A percentile compares a stretch with the other conserved stretches of the same genome.
Conservation (phyloP, 768 basidiomycete genomes). For the Calocybe indica region DNA sequence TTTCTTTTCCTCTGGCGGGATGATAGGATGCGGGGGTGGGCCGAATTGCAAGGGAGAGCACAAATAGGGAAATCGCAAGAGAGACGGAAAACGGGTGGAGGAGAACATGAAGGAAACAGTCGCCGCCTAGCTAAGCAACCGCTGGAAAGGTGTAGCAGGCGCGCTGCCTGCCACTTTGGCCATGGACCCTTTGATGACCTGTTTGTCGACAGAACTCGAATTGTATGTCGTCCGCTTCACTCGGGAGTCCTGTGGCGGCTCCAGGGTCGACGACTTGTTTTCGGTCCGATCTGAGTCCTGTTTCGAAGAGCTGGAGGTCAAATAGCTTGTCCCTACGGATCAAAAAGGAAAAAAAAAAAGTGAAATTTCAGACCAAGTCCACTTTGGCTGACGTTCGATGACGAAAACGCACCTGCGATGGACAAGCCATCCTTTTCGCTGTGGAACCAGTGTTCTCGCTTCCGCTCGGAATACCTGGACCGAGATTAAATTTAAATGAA, state of each 20-base stretch:
- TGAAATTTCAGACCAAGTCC: slow-evolving; percentile 33
- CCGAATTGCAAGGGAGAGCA: too few relatives aligned
- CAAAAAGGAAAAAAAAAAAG: too few relatives aligned
- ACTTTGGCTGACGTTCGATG: slow-evolving; percentile 25
- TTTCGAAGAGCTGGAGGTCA: slow-evolving; percentile 10
- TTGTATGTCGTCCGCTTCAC: slow-evolving; percentile 32
- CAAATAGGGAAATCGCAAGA: too few relatives aligned
- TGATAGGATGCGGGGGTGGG: too few relatives aligned
- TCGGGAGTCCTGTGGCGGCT: slow-evolving; percentile 29
- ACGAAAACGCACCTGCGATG: slow-evolving; percentile 36
- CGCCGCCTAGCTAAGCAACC: too few relatives aligned
- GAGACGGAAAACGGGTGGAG: background rate
- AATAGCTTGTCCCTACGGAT: slow-evolving; percentile 10
- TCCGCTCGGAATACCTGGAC: slow-evolving; percentile 52
- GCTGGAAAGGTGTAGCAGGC: slow-evolving; percentile 19
- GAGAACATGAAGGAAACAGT: background rate
- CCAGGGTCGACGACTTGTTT: slow-evolving; percentile 9
- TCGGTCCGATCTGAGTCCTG: slow-evolving; percentile 28
- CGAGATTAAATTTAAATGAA: slow-evolving; percentile 1
- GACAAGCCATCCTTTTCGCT: slow-evolving; percentile 50
- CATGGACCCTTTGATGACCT: slow-evolving; percentile 49
- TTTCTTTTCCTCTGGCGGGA: too few relatives aligned
- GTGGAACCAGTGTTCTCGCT: slow-evolving; percentile 58
- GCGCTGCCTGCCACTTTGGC: slow-evolving; percentile 38
- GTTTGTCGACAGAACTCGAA: slow-evolving; percentile 38